Evolutionary conservation across 2,329 filamentous ascomycete species (phyloP).

Genomic region (Colletotrichum sp.): DNA sequence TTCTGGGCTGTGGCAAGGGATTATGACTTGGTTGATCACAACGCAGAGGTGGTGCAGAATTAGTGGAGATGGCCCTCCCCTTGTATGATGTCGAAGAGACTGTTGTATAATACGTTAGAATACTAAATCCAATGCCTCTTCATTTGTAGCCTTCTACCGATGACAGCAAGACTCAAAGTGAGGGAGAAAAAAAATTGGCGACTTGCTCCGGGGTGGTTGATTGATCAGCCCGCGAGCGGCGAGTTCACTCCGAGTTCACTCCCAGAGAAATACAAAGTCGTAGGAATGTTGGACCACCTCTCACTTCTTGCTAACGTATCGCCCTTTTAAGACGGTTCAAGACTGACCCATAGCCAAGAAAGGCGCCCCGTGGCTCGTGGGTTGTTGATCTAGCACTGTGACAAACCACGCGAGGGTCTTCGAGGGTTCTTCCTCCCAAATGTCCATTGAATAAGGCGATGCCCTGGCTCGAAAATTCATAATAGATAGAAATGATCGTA

Average conservation of each 20-base stretch:
- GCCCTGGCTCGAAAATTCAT: neutral
- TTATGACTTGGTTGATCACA: constrained; percentile 38
- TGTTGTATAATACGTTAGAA: neutral
- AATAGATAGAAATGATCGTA: neutral
- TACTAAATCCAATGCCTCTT: neutral
- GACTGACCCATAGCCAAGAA: neutral
- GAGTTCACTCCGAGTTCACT: no score
- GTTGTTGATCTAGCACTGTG: neutral
- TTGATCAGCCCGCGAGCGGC: no score
- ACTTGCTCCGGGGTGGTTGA: neutral
- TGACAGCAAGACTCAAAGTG: neutral
- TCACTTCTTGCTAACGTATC: no score
- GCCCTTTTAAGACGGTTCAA: neutral
- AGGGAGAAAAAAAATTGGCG: neutral
- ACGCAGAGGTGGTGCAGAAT: neutral
- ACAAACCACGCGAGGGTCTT: neutral
- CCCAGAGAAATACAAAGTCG: no score
- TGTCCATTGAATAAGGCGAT: neutral
- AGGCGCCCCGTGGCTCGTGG: neutral
- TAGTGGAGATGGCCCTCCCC: neutral
- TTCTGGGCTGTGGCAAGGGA: constrained; percentile 55
- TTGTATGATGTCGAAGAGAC: neutral
- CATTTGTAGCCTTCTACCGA: neutral
- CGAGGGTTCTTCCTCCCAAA: neutral
- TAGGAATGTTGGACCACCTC: neutral